phyloP scores from a whole-genome alignment of 306 rosid species.

The Prunus persica region Prunus_persica_NCBIv2 NC_034010.1:3216501-3217000 shows the following conservation, averaged over 20 bases:
- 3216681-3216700: too few relatives aligned
- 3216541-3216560: too few relatives aligned
- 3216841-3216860: background rate
- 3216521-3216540: too few relatives aligned
- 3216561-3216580: background rate
- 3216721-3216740: too few relatives aligned
- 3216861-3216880: background rate
- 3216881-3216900: background rate
- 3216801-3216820: background rate
- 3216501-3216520: background rate
- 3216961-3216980: conserved; percentile 6
- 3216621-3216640: too few relatives aligned
- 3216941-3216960: conserved; percentile 12
- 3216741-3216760: too few relatives aligned
- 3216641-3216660: too few relatives aligned
- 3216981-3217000: background rate
- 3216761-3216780: too few relatives aligned
- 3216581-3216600: too few relatives aligned
- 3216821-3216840: background rate
- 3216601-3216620: too few relatives aligned
- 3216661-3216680: too few relatives aligned
- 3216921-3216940: conserved; percentile 8
- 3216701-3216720: too few relatives aligned
- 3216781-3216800: background rate
- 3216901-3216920: conserved; percentile 18